Conservation (phyloP, 2,329 filamentous ascomycete species). For the Hymenoscyphus scutula region DNA sequence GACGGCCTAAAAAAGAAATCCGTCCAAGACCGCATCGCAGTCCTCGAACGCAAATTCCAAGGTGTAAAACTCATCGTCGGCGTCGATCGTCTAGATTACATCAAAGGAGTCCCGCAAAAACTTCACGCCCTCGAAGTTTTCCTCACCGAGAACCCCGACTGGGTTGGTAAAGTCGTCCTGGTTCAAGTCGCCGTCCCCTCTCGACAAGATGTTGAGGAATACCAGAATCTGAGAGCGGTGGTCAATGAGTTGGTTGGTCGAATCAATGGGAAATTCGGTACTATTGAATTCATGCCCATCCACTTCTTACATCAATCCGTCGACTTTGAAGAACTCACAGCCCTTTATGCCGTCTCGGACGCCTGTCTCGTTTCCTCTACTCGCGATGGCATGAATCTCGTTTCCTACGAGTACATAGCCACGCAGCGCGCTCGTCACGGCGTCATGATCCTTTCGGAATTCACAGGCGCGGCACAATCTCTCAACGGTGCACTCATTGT, state of each 20-base stretch:
- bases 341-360: conserved; percentile 88
- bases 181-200: conserved; percentile 96
- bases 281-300: conserved; percentile 97
- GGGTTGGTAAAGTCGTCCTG: conserved; percentile 95
- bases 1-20: conserved; percentile 82
- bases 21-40: conserved; percentile 82
- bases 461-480: conserved; percentile 91
- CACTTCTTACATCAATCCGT: conserved; percentile 98
- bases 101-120: conserved; percentile 98
- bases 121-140: conserved; percentile 95
- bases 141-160: conserved; percentile 93
- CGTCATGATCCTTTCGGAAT: conserved; percentile 92
- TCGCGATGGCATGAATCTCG: conserved; percentile 98
- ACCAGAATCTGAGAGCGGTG: conserved; percentile 91
- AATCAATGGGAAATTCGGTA: conserved; percentile 96
- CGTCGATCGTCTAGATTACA: conserved; percentile 95
- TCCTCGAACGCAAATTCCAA: conserved; percentile 85
- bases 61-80: conserved; percentile 96
- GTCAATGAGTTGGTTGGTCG: conserved; percentile 96
- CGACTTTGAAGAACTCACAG: conserved; percentile 89
- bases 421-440: conserved; percentile 88
- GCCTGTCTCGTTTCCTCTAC: conserved; percentile 91
- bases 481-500: conserved; percentile 91
- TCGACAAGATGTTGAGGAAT: conserved; percentile 94
- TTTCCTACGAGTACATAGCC: conserved; percentile 97